Percentiles rank a stretch among this genome's conserved stretches.
phyloP scores from a whole-genome alignment of 148 eudicot genomes.

The Rhododendron ovatum region DNA sequence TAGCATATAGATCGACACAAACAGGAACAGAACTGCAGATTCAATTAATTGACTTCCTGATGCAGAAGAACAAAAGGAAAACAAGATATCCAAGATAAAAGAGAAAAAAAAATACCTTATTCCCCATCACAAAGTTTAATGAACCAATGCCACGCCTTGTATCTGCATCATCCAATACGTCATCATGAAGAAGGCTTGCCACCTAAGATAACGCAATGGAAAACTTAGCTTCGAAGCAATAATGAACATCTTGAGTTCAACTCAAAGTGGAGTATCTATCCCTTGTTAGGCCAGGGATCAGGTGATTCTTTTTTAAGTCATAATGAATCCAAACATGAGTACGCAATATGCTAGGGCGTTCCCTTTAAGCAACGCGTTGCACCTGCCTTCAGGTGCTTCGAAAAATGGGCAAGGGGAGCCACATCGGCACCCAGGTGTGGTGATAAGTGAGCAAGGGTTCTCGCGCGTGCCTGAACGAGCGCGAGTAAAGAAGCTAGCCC shows the following conservation, averaged over 20 bases:
- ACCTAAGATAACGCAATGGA: constrained; percentile 42
- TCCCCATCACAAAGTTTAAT: constrained; percentile 69
- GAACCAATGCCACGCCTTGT: constrained; percentile 90
- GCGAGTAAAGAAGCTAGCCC: too few relatives aligned
- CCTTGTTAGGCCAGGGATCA: not conserved
- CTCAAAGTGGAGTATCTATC: not conserved
- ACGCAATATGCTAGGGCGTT: too few relatives aligned
- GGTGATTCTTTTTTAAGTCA: not conserved
- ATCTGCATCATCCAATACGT: constrained; percentile 96
- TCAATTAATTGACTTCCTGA: not conserved
- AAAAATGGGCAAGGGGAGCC: too few relatives aligned
- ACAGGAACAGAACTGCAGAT: not conserved
- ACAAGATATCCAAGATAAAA: not conserved
- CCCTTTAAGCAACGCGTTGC: too few relatives aligned
- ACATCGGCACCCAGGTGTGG: too few relatives aligned
- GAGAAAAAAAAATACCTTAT: constrained; percentile 48
- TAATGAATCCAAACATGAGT: not conserved
- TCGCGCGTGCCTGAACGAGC: too few relatives aligned
- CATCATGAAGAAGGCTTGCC: constrained; percentile 99
- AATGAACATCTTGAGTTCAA: not conserved
- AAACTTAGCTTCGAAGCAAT: not conserved
- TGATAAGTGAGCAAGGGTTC: too few relatives aligned
- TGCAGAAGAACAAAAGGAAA: not conserved
- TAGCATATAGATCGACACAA: not conserved
- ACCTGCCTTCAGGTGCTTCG: too few relatives aligned